Evolutionary conservation across 2,329 filamentous ascomycete genomes (phyloP), one percentile per base, ranked within the genome.

Genomic region (Epicoccum nigrum): DNA sequence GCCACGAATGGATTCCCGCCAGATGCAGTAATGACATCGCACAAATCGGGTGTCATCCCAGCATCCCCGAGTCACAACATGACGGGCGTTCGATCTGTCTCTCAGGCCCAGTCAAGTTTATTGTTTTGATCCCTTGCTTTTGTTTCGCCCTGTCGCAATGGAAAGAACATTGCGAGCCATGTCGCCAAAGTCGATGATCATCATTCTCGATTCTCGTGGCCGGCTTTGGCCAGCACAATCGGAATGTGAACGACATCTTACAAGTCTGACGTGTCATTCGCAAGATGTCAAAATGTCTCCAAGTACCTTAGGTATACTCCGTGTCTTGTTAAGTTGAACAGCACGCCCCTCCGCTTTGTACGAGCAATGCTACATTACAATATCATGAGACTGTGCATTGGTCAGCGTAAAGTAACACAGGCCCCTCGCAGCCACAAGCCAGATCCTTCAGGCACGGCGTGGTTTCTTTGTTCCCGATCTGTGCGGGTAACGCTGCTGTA

Each of bases 51-150:
- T 60, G 54, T 34, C 46, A 54, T 50, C 31, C 48, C 54, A 53
- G 34, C 55, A 62, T 64, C 62, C 60, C 55, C 60, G 59, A 46
- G 59, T 34, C 50, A 53, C 40, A 35, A 28, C 44, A 50, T 42
- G 37, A 46, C 44, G 27, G 16, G 54, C 48, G 17, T 40, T 41
- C 39, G 40, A 42, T 33, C 31, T 34, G 45, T 53, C 21, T 25
- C 7, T 9, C 15, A 16, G 31, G 23, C 8, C 44, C 34, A 53
- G 43, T 43, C 38, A 47, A 20, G 2, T n/a, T 37, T 21, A 23
- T 34, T 19, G 17, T 23, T 32, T 31, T 21, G 7, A 19, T 42
- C 56, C 55, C 57, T 64, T 59, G 56, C 55, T 51, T 59, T 47
- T 62, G 61, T 60, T 45, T 46, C 44, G 45, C 53, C 16, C 38